Conservation (phyloP, 768 basidiomycete species). For the Suillus spraguei region DNA sequence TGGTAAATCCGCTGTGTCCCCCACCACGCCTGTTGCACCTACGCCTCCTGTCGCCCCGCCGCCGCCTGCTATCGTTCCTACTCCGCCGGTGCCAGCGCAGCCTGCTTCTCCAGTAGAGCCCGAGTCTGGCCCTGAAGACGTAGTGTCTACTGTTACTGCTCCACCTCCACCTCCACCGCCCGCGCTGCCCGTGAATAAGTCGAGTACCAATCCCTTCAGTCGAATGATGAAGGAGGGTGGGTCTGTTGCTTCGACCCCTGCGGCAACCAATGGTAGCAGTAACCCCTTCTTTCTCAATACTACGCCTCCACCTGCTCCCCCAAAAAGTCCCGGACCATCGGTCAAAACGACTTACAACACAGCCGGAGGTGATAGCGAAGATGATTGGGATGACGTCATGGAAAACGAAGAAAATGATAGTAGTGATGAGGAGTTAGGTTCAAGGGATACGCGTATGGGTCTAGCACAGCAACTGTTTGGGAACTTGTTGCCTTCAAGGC, state of each 20-base stretch:
- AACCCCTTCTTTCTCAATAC: conserved; percentile 77
- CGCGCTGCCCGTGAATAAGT: conserved; percentile 40
- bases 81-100: conserved; percentile 34
- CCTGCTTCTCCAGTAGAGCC: conserved; percentile 22
- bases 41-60: conserved; percentile 41
- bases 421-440: conserved; percentile 79
- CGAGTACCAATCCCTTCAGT: conserved; percentile 82
- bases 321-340: conserved; percentile 55
- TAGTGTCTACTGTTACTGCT: conserved; percentile 36
- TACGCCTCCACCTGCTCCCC: conserved; percentile 37
- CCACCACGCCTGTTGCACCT: conserved; percentile 26
- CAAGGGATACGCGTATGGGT: conserved; percentile 61
- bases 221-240: conserved; percentile 57
- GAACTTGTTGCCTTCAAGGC: conserved; percentile 59
- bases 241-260: conserved; percentile 31
- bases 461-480: conserved; percentile 85
- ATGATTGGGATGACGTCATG: conserved; percentile 85
- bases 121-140: conserved; percentile 18
- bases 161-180: conserved; percentile 36
- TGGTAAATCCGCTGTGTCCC: conserved; percentile 38
- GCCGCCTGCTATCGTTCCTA: conserved; percentile 35
- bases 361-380: conserved; percentile 59
- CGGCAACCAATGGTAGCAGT: conserved; percentile 46
- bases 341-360: conserved; percentile 63
- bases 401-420: conserved; percentile 74